Percentiles rank a stretch among this genome's conserved stretches.
These are phyloP conservation scores for Lenzites betulinus DNA, from an alignment of 768 basidiomycete species.

Conservation along the genomic window DNA sequence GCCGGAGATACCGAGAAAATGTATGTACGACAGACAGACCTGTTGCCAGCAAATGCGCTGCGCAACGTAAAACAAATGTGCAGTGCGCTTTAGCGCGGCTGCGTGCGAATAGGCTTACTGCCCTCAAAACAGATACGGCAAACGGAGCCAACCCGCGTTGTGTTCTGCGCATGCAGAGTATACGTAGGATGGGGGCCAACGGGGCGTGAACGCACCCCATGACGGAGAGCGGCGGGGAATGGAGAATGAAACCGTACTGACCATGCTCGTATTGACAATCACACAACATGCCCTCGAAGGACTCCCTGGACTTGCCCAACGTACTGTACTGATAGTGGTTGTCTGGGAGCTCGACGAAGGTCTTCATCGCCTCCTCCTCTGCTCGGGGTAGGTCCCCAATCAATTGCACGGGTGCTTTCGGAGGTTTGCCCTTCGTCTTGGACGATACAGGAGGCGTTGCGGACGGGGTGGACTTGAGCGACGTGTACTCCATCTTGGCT, in stretches of 20 bases:
- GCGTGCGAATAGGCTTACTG: background rate
- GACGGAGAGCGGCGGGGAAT: background rate
- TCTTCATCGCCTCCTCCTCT: constrained; percentile 66
- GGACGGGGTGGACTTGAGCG: constrained; percentile 36
- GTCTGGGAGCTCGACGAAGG: constrained; percentile 69
- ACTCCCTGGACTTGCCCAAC: constrained; percentile 85
- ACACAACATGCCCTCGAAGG: constrained; percentile 92
- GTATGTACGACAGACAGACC: background rate
- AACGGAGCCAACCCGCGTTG: background rate
- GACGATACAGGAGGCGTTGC: constrained; percentile 37
- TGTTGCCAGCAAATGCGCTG: background rate
- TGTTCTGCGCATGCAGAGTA: too few relatives aligned
- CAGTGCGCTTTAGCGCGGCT: constrained; percentile 4
- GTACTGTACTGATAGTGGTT: constrained; percentile 89
- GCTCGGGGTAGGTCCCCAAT: constrained; percentile 82
- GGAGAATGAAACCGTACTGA: constrained; percentile 47
- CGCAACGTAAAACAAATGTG: background rate
- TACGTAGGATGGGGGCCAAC: background rate
- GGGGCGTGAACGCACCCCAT: background rate
- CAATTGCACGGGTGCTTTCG: constrained; percentile 56
- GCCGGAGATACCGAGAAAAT: background rate
- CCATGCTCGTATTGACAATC: constrained; percentile 86
- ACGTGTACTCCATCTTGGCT: constrained; percentile 18
- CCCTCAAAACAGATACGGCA: background rate
- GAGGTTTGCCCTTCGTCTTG: constrained; percentile 34